These are phyloP conservation scores for Vanderwaltozyma polyspora DNA, from an alignment of 805 yeast genomes.

Conservation along the genomic window DNA sequence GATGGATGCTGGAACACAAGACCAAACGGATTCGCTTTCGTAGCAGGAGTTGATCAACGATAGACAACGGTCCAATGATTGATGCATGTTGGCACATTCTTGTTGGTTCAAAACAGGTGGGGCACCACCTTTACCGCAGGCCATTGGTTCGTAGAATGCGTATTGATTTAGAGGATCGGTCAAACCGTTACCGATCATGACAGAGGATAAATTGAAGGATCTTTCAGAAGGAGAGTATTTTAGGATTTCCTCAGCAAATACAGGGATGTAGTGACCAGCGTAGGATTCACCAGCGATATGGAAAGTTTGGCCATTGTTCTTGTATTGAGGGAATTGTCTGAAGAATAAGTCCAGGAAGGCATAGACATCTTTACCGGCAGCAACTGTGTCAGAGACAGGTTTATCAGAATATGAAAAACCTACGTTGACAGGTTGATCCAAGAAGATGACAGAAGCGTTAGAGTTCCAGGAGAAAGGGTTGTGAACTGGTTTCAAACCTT, in stretches of 20 bases:
- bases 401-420: slow-evolving; percentile 58
- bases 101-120: slow-evolving; percentile 68
- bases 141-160: slow-evolving; percentile 80
- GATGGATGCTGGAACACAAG: slow-evolving; percentile 83
- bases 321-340: slow-evolving; percentile 68
- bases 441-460: slow-evolving; percentile 80
- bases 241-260: slow-evolving; percentile 70
- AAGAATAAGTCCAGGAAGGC: slow-evolving; percentile 77
- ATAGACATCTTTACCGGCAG: slow-evolving; percentile 82
- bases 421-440: slow-evolving; percentile 90
- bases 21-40: slow-evolving; percentile 57
- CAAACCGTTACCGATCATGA: slow-evolving; percentile 83
- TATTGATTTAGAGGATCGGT: slow-evolving; percentile 78
- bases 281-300: slow-evolving; percentile 81
- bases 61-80: slow-evolving; percentile 65
- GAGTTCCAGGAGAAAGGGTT: slow-evolving; percentile 88
- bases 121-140: slow-evolving; percentile 85
- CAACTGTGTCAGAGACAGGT: slow-evolving; percentile 61
- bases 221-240: slow-evolving; percentile 45
- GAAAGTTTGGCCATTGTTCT: slow-evolving; percentile 47
- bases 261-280: slow-evolving; percentile 82
- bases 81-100: slow-evolving; percentile 62
- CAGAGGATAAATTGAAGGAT: slow-evolving; percentile 56
- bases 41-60: slow-evolving; percentile 71
- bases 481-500: slow-evolving; percentile 52